phyloP scores from a whole-genome alignment of 2,329 filamentous ascomycete genomes.

The Sporothrix dimorphospora region DNA sequence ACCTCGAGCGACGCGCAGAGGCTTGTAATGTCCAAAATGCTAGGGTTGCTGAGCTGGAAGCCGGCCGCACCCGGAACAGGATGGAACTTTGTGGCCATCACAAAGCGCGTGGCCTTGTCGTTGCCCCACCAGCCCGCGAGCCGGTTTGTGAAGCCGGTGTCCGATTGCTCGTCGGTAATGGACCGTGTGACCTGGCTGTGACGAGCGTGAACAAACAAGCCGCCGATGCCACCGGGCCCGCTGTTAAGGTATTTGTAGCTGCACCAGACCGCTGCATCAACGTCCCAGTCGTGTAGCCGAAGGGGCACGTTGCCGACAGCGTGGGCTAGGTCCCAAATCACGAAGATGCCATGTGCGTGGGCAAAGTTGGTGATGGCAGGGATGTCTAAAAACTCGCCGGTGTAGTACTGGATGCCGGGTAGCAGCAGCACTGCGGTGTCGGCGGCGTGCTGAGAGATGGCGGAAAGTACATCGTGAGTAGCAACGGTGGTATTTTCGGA shows the following conservation, averaged over 20 bases:
- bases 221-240: constrained; percentile 82
- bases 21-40: constrained; percentile 76
- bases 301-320: constrained; percentile 82
- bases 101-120: constrained; percentile 75
- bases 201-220: constrained; percentile 76
- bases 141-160: constrained; percentile 59
- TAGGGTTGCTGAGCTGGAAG: constrained; percentile 83
- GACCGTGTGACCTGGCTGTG: constrained; percentile 61
- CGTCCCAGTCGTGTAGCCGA: constrained; percentile 81
- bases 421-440: constrained; percentile 76
- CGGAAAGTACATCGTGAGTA: constrained; percentile 70
- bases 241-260: constrained; percentile 96
- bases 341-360: constrained; percentile 57
- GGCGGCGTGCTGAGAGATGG: constrained; percentile 74
- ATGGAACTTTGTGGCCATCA: constrained; percentile 79
- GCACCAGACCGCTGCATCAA: constrained; percentile 92
- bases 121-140: constrained; percentile 87
- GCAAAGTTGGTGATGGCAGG: constrained; percentile 76
- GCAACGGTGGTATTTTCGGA: constrained; percentile 62
- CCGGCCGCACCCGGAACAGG: constrained; percentile 79
- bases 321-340: constrained; percentile 63
- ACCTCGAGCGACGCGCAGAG: constrained; percentile 73
- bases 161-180: constrained; percentile 39
- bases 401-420: constrained; percentile 90
- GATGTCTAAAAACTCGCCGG: constrained; percentile 86